phyloP scores from a whole-genome alignment of 805 yeast genomes.

The Scheffersomyces spartinae region DNA sequence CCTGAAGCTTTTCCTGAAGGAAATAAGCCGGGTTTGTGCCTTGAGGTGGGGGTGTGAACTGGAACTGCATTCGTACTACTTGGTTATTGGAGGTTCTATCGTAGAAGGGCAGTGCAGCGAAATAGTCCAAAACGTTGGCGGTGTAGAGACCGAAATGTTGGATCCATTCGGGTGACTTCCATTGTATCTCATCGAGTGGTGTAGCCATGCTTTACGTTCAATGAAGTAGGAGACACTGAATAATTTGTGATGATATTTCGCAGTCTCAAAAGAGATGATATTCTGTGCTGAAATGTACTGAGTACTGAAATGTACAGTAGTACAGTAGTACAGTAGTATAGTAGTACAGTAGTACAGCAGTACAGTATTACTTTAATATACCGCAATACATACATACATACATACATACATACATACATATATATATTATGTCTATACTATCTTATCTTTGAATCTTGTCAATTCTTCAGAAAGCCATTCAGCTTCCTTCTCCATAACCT shows the following conservation, averaged over 20 bases:
- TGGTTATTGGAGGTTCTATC: constrained; percentile 92
- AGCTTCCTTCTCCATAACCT: constrained; percentile 69
- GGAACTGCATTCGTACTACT: constrained; percentile 89
- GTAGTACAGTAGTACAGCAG: not conserved
- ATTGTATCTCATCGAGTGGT: constrained; percentile 78
- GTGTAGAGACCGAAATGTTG: constrained; percentile 79
- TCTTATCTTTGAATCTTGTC: constrained; percentile 11
- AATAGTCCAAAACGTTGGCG: constrained; percentile 86
- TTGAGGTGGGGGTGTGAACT: constrained; percentile 46
- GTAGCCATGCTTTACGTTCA: constrained; percentile 10
- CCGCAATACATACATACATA: not conserved
- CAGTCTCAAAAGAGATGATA: not conserved
- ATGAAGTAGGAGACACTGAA: not conserved
- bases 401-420: not conserved
- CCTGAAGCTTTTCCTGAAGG: constrained; percentile 48
- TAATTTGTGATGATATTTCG: not conserved
- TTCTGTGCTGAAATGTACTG: not conserved
- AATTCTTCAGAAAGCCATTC: constrained; percentile 34
- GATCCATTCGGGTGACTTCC: constrained; percentile 98
- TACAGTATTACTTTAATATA: not conserved
- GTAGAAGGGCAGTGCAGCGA: constrained; percentile 88
- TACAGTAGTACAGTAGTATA: not conserved
- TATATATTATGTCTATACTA: not conserved
- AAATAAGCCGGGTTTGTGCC: too few relatives aligned
- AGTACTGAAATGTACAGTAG: not conserved